Percentiles rank a stretch among this genome's conserved stretches.
phyloP scores from a whole-genome alignment of 176 grass and related monocot genomes.

The Alopecurus myosuroides region DNA sequence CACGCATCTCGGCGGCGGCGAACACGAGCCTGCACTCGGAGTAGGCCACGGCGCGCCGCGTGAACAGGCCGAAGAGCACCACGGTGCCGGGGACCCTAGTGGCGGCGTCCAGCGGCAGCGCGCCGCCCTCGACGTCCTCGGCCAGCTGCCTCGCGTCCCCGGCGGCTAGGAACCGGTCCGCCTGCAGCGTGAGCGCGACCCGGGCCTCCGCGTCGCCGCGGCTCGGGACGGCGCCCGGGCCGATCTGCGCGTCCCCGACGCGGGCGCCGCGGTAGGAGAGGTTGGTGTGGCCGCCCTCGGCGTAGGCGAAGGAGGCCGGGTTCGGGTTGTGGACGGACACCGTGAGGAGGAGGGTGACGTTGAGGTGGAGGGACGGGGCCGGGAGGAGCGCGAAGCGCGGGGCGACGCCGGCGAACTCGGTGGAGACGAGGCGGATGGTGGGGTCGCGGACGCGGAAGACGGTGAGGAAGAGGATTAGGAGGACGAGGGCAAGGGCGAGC shows the following conservation, averaged over 20 bases:
- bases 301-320: constrained; percentile 50
- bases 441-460: constrained; percentile 51
- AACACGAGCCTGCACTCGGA: constrained; percentile 44
- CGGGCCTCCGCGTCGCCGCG: constrained; percentile 31
- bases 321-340: constrained; percentile 69
- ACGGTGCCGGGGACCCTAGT: constrained; percentile 56
- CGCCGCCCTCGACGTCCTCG: constrained; percentile 25
- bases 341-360: constrained; percentile 54
- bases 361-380: constrained; percentile 6
- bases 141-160: not conserved
- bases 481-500: constrained; percentile 12
- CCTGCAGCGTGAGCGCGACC: constrained; percentile 46
- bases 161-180: constrained; percentile 29
- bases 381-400: constrained; percentile 41
- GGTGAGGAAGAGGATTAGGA: constrained; percentile 51
- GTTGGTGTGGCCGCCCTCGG: constrained; percentile 16
- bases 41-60: constrained; percentile 31
- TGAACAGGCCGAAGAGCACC: constrained; percentile 52
- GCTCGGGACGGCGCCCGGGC: constrained; percentile 38
- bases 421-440: constrained; percentile 33
- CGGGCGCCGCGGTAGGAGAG: constrained; percentile 41
- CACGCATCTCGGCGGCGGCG: constrained; percentile 22
- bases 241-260: constrained; percentile 45
- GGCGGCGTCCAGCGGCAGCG: constrained; percentile 29
- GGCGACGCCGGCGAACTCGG: constrained; percentile 22